Evolutionary conservation across 768 basidiomycete genomes (phyloP), one percentile per base, ranked within the genome.

Genomic region (Calvatia gigantea): DNA sequence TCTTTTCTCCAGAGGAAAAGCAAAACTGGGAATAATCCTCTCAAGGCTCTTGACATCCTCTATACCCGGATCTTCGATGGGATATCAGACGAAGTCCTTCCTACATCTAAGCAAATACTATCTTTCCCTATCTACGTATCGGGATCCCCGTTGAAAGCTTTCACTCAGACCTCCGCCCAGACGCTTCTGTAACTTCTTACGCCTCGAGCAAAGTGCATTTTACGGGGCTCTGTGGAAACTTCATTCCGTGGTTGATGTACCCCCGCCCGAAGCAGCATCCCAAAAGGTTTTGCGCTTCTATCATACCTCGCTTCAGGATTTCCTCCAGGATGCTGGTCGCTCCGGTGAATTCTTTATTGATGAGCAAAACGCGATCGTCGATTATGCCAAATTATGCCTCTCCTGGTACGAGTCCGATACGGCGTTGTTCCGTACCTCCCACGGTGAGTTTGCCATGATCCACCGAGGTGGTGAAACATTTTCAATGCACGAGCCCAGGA

Each of bases 41-140:
- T 58, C 35, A 37, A 23, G 19, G 25, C 35, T 14, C 57, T 58
- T 27, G 57, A 58, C 38, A 33, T 19, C 15, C 57, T 58, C 3
- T 58, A 58, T 27, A 51, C 51, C 23, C 31, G 17, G 17, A 51
- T 57, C 25, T 37, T 57, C 38, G 21, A 33, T 41, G 27, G n/a
- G 6, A 28, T 45, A n/a, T 27, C 43, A 9, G 8, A 12, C 7
- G 8, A 25, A 12, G 15, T 12, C 6, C 27, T 23, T 21, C 25
- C n/a, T n/a, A n/a, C 43, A 27, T 4, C 15, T 12, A 45, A 21
- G 11, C 43, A 23, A 2, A n/a, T n/a, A n/a, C n/a, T n/a, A 2
- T 23, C 1, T 15, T 45, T 6, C 43, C 28, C 7, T 6, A 6
- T 21, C 19, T 12, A 12, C 12, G 14, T 25, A 45, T 45, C 21